These are phyloP conservation scores for Picochlorum sp. DNA, from an alignment of 139 green algal species.

Conservation along the genomic window DNA sequence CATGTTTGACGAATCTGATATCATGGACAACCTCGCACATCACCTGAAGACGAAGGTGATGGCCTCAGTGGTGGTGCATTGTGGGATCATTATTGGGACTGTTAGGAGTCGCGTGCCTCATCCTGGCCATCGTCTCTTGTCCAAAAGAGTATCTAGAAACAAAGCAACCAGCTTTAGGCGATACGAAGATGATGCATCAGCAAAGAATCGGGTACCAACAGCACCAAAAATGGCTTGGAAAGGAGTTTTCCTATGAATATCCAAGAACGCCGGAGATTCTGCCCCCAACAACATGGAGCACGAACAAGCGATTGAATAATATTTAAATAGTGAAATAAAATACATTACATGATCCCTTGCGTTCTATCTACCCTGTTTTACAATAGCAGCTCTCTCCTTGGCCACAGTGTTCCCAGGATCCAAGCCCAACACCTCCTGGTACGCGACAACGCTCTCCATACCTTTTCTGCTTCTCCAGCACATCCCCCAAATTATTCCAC, in stretches of 20 bases:
- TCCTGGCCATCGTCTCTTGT: neutral
- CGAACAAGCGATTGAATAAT: neutral
- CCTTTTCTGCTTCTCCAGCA: constrained; percentile 64
- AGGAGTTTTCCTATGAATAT: too few relatives aligned
- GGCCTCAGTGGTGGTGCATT: constrained; percentile 11
- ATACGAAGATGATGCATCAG: constrained; percentile 9
- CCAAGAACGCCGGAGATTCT: too few relatives aligned
- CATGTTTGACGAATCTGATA: constrained; percentile 2
- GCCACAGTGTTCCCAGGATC: constrained; percentile 83
- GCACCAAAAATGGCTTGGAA: too few relatives aligned
- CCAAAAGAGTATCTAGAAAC: neutral
- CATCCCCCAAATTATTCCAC: constrained; percentile 99
- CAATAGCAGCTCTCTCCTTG: constrained; percentile 36
- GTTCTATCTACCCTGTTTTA: constrained; percentile 34
- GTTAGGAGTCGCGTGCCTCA: constrained; percentile 5
- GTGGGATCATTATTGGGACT: constrained; percentile 16
- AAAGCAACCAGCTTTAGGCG: constrained; percentile 11
- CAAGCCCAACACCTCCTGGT: constrained; percentile 72
- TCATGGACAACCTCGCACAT: neutral
- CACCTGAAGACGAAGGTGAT: neutral
- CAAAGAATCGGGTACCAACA: neutral
- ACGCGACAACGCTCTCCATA: constrained; percentile 68
- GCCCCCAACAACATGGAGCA: too few relatives aligned
- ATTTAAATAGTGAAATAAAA: neutral
- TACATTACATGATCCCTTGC: constrained; percentile 3